These are phyloP conservation scores for Helminthosporium solani DNA, from an alignment of 2,329 filamentous ascomycete species.

Conservation along the genomic window DNA sequence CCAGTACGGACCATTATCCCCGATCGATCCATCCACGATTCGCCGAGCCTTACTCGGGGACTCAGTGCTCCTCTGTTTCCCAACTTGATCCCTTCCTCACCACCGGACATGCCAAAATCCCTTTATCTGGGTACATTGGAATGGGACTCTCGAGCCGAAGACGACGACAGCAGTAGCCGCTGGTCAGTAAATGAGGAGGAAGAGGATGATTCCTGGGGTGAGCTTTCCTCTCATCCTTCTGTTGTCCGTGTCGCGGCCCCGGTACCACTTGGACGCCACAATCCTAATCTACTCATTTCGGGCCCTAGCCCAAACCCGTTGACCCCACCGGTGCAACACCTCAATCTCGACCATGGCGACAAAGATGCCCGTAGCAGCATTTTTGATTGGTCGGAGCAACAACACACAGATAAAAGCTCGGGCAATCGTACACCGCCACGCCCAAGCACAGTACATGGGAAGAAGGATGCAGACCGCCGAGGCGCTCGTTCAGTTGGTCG, in stretches of 20 bases:
- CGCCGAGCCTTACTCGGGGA: constrained; percentile 34
- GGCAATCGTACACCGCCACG: constrained; percentile 60
- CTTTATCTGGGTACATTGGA: constrained; percentile 44
- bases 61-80: constrained; percentile 41
- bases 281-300: constrained; percentile 29
- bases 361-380: constrained; percentile 61
- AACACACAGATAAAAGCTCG: constrained; percentile 62
- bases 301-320: constrained; percentile 39
- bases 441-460: constrained; percentile 74
- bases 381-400: constrained; percentile 76
- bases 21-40: constrained; percentile 38
- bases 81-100: constrained; percentile 46
- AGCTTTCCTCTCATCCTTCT: constrained; percentile 37
- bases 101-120: constrained; percentile 47
- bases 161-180: constrained; percentile 43
- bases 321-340: constrained; percentile 39
- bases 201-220: constrained; percentile 42
- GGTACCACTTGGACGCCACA: constrained; percentile 35
- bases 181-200: constrained; percentile 47
- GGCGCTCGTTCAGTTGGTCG: constrained; percentile 68
- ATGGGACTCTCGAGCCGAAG: constrained; percentile 42
- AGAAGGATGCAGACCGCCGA: constrained; percentile 69
- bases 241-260: constrained; percentile 32
- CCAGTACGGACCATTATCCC: constrained; percentile 48
- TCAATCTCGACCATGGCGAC: constrained; percentile 40